Evolutionary conservation across 495 filamentous ascomycete species (phyloP).

Genomic region (Trichoderma reesei): DNA sequence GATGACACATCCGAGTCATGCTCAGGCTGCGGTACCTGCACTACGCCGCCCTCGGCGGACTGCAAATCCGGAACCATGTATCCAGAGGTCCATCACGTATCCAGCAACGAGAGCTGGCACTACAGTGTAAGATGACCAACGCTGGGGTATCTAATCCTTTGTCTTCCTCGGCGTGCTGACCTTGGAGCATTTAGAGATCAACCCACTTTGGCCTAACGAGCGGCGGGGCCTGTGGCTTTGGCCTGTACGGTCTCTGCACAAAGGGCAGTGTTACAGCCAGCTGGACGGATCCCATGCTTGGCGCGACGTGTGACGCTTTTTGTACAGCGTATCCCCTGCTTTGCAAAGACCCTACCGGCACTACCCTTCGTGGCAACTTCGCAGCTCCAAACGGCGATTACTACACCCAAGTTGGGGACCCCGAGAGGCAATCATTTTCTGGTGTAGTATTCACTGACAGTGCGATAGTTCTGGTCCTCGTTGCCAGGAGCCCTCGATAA

Average conservation of each 20-base stretch:
- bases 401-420: not conserved
- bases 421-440: not conserved
- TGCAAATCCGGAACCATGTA: slow-evolving; percentile 5
- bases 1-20: not conserved
- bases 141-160: not conserved
- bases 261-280: not conserved
- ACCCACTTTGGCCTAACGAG: not conserved
- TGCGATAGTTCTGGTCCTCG: not conserved
- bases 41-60: not conserved
- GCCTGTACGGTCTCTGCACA: not conserved
- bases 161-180: not conserved
- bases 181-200: not conserved
- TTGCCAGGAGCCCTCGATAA: not conserved
- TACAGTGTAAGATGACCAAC: not conserved
- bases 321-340: not conserved
- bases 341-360: not conserved
- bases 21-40: not conserved
- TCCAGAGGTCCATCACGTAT: not conserved
- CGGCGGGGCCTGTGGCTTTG: slow-evolving; percentile 2
- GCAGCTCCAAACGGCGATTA: slow-evolving; percentile 3
- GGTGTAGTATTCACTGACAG: not conserved
- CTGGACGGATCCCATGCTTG: slow-evolving; percentile 5
- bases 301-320: not conserved
- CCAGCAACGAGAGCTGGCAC: not conserved
- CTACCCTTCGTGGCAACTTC: not conserved